Conservation (phyloP, 2,329 filamentous ascomycete genomes). For the Ambrosiella xylebori region DNA sequence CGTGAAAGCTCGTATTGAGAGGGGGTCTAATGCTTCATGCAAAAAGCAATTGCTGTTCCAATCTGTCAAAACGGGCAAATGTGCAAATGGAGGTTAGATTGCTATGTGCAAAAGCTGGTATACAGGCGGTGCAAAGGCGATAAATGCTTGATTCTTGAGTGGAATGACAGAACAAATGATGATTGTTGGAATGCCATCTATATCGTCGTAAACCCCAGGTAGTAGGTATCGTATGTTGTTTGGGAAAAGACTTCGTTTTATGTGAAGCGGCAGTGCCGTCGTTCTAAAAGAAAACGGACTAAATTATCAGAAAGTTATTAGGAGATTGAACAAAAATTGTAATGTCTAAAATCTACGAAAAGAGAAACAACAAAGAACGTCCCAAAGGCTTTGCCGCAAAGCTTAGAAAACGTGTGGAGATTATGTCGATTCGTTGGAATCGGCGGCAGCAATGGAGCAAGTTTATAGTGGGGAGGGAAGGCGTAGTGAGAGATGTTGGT, state of each 20-base stretch:
- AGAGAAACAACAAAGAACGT: background rate
- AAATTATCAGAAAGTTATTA: background rate
- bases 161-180: background rate
- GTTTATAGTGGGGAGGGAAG: background rate
- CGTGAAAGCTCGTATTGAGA: background rate
- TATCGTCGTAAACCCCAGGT: too few species aligned
- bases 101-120: background rate
- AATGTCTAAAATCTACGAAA: background rate
- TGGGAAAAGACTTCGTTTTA: background rate
- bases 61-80: background rate
- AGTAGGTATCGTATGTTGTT: background rate
- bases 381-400: background rate
- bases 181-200: background rate
- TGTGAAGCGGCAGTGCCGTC: background rate
- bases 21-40: background rate
- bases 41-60: background rate
- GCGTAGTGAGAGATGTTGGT: background rate
- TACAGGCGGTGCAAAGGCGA: background rate
- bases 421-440: background rate
- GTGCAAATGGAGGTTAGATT: background rate
- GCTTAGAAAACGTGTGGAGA: background rate
- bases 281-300: background rate
- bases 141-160: background rate
- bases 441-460: background rate
- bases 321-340: background rate